Conservation (phyloP, 768 basidiomycete genomes). For the Filobasidium wieringae region DNA sequence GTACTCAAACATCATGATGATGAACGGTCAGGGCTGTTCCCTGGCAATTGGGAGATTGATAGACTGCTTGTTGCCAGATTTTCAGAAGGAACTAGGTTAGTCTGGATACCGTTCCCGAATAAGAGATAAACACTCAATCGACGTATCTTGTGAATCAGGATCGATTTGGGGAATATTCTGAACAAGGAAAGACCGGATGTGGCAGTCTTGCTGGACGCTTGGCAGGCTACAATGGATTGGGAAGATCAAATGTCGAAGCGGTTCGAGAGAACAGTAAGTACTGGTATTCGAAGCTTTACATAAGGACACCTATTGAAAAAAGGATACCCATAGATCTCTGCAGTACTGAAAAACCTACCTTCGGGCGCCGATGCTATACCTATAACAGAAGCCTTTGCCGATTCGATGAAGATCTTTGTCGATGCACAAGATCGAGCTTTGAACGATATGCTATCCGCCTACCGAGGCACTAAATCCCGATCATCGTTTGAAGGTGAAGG, state of each 20-base stretch:
- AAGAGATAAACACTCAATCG: not conserved
- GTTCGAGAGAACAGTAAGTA: conserved; percentile 54
- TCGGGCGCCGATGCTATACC: not conserved
- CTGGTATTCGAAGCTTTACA: not conserved
- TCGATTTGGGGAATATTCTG: conserved; percentile 68
- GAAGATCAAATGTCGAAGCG: conserved; percentile 69
- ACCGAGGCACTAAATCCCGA: conserved; percentile 55
- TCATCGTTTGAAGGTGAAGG: conserved; percentile 52
- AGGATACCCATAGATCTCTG: too few relatives aligned
- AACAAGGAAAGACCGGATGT: conserved; percentile 69
- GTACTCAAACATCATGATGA: conserved; percentile 73
- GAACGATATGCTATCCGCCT: conserved; percentile 75
- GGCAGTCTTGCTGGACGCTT: conserved; percentile 65
- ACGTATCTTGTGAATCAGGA: conserved; percentile 43
- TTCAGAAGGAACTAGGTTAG: conserved; percentile 75
- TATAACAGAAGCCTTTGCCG: not conserved
- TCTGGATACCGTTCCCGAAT: not conserved
- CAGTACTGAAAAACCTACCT: not conserved
- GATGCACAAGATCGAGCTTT: conserved; percentile 94
- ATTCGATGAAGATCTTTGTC: conserved; percentile 59
- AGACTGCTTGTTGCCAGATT: conserved; percentile 75
- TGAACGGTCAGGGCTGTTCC: conserved; percentile 73
- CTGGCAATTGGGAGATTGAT: conserved; percentile 71
- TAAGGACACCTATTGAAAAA: too few relatives aligned
- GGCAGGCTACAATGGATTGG: conserved; percentile 80